Percentiles rank a stretch among this genome's conserved stretches.
These are phyloP conservation scores for Russula griseocarnosa DNA, from an alignment of 768 basidiomycete genomes.

Conservation along the genomic window DNA sequence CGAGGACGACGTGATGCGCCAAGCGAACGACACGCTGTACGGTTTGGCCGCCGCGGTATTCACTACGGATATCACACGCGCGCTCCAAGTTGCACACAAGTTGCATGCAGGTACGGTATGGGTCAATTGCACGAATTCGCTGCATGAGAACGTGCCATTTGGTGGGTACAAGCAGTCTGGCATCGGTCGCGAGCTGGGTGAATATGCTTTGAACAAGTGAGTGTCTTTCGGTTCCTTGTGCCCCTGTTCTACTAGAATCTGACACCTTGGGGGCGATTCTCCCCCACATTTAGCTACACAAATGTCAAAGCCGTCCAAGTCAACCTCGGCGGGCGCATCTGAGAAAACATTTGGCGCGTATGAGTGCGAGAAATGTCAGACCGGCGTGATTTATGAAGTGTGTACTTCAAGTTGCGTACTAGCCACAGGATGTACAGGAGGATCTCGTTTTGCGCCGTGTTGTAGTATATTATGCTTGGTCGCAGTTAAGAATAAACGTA, in stretches of 20 bases:
- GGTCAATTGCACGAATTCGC: constrained; percentile 45
- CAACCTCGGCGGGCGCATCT: constrained; percentile 20
- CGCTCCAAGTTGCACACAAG: constrained; percentile 64
- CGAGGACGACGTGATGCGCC: constrained; percentile 51
- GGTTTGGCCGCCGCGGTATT: constrained; percentile 89
- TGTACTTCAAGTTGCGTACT: no score
- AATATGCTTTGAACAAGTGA: constrained; percentile 44
- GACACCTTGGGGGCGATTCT: background rate
- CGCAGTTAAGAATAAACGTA: no score
- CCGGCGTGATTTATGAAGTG: no score
- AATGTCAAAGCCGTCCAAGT: constrained; percentile 26
- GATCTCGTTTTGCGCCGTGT: no score
- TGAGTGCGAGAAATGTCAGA: background rate
- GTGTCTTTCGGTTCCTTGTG: constrained; percentile 6
- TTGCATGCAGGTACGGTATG: constrained; percentile 81
- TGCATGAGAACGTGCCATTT: constrained; percentile 51
- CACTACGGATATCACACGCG: constrained; percentile 71
- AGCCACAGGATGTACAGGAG: no score
- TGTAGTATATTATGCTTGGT: no score
- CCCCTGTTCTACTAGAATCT: background rate
- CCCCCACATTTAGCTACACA: constrained; percentile 19
- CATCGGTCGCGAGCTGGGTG: constrained; percentile 58
- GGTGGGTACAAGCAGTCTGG: constrained; percentile 70
- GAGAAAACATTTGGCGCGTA: background rate
- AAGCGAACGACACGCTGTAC: constrained; percentile 84